These are phyloP conservation scores for Diutina catenulata DNA, from an alignment of 1,139 yeast species.

Conservation along the genomic window DNA sequence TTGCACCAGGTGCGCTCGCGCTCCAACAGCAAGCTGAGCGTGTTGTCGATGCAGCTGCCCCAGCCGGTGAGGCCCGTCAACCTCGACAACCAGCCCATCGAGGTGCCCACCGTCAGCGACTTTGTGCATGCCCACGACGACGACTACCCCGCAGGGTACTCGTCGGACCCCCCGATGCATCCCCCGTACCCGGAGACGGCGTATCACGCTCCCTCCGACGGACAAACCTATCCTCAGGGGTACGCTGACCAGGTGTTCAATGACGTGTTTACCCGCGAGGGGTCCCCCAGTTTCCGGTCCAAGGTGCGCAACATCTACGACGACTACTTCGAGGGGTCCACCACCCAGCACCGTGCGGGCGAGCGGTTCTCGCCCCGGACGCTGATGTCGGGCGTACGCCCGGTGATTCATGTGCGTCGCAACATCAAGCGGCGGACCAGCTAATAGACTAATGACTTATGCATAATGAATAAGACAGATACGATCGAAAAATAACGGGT, in stretches of 20 bases:
- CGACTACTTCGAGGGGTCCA: too few species aligned
- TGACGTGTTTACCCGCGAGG: background rate
- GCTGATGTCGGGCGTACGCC: too few species aligned
- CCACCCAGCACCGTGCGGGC: too few species aligned
- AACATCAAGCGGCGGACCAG: too few species aligned
- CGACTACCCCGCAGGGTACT: background rate
- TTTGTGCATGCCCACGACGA: background rate
- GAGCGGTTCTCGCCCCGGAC: too few species aligned
- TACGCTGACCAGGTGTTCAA: conserved; percentile 2
- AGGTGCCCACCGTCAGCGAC: background rate
- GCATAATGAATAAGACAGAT: too few species aligned
- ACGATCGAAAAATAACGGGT: too few species aligned
- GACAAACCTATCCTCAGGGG: background rate
- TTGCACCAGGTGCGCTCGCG: background rate
- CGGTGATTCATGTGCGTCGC: too few species aligned
- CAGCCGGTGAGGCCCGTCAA: background rate
- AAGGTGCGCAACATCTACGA: too few species aligned
- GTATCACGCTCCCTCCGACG: background rate
- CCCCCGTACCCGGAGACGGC: background rate
- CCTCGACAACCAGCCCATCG: background rate
- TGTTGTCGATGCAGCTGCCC: background rate
- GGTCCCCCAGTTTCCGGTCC: background rate
- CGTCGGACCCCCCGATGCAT: background rate
- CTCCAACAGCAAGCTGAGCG: background rate
- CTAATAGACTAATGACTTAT: too few species aligned